phyloP scores from a whole-genome alignment of 176 grass and related monocot genomes.

The Zoysia japonica region DNA sequence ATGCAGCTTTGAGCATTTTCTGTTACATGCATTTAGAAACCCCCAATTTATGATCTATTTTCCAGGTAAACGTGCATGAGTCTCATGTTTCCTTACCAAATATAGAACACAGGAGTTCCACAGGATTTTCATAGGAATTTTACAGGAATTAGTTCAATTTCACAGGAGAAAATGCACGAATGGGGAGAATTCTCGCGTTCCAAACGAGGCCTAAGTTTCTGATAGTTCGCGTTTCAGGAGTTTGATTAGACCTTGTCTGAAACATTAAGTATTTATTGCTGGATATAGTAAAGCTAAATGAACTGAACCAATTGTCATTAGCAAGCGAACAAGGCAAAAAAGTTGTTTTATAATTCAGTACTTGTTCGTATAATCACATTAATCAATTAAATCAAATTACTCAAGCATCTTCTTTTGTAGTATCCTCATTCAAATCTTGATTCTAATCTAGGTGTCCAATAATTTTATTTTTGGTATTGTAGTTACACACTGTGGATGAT shows the following conservation, averaged over 20 bases:
- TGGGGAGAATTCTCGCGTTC: no score
- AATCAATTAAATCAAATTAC: background rate
- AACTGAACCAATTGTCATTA: background rate
- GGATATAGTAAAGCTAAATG: background rate
- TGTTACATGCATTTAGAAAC: background rate
- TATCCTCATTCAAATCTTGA: slow-evolving; percentile 2
- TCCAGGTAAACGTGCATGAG: background rate
- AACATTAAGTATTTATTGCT: background rate
- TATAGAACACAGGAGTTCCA: no score
- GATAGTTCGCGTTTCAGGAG: background rate
- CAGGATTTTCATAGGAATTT: no score
- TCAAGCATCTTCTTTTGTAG: background rate
- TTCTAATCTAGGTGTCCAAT: background rate
- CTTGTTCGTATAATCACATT: no score
- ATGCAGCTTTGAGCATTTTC: background rate
- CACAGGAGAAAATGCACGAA: no score
- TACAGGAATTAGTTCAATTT: no score
- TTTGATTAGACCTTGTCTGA: background rate
- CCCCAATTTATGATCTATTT: background rate
- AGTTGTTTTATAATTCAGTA: background rate
- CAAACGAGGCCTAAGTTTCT: background rate
- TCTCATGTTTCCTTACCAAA: no score
- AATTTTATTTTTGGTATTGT: background rate
- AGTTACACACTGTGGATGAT: slow-evolving; percentile 70
- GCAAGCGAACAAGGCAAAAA: background rate